A percentile compares a stretch with the other conserved stretches of the same genome.
These are phyloP conservation scores for Sungouiozyma ichnusensis DNA, from an alignment of 805 yeast species.

Conservation along the genomic window DNA sequence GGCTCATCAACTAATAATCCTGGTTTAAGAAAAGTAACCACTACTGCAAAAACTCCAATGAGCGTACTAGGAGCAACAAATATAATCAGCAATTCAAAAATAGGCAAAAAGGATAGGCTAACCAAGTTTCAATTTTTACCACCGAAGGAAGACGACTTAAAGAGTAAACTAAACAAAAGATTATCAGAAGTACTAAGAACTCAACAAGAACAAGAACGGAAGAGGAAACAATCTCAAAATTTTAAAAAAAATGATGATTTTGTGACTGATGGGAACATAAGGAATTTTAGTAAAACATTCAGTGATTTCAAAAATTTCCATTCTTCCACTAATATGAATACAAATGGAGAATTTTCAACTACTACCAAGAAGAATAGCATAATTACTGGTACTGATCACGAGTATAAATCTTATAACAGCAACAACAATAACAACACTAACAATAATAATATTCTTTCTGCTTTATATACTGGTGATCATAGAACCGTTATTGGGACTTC, in stretches of 20 bases:
- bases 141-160: slow-evolving; percentile 18
- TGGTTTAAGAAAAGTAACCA: not conserved
- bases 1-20: not conserved
- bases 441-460: slow-evolving; percentile 16
- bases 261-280: not conserved
- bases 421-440: slow-evolving; percentile 2
- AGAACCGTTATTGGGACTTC: slow-evolving; percentile 17
- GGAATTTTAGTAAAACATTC: slow-evolving; percentile 2
- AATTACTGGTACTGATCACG: not conserved
- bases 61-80: not conserved
- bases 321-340: not conserved
- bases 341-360: not conserved
- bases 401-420: not conserved
- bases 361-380: not conserved
- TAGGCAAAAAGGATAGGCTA: slow-evolving; percentile 14
- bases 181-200: slow-evolving; percentile 25
- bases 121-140: slow-evolving; percentile 24
- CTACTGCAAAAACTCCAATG: not conserved
- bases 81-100: not conserved
- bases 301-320: slow-evolving; percentile 4
- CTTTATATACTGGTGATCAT: slow-evolving; percentile 24
- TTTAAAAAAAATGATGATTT: not conserved
- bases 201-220: slow-evolving; percentile 22
- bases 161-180: slow-evolving; percentile 22
- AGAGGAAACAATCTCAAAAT: slow-evolving; percentile 5